Conservation (phyloP, 768 basidiomycete genomes). For the Mycena amicta region DNA sequence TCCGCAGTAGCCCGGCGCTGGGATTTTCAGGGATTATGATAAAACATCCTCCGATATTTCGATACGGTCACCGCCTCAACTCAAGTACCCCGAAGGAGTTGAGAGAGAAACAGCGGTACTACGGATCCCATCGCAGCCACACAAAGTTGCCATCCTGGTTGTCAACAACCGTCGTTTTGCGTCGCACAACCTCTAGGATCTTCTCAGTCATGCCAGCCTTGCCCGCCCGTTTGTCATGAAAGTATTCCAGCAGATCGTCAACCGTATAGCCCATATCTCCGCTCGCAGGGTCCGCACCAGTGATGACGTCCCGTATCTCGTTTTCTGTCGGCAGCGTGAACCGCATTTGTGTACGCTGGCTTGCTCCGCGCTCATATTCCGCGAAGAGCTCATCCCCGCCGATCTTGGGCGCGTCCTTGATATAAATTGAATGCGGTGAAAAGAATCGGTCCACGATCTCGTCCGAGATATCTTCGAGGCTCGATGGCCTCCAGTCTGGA, state of each 20-base stretch:
- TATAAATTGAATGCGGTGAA: conserved; percentile 49
- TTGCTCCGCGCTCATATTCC: conserved; percentile 5
- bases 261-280: conserved; percentile 62
- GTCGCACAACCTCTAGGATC: conserved; percentile 71
- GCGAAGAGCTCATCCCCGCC: conserved; percentile 1
- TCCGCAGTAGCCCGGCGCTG: conserved; percentile 10
- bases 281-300: conserved; percentile 61
- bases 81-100: conserved; percentile 2
- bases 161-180: conserved; percentile 64
- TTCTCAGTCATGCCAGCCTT: conserved; percentile 75
- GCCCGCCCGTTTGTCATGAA: conserved; percentile 47
- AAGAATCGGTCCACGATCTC: conserved; percentile 72
- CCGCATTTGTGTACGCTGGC: conserved; percentile 33
- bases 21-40: not conserved
- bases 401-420: conserved; percentile 42
- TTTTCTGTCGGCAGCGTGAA: conserved; percentile 77
- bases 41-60: no score
- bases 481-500: conserved; percentile 74
- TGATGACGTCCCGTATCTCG: conserved; percentile 68
- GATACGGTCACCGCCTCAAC: no score
- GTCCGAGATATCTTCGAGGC: conserved; percentile 59
- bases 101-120: not conserved
- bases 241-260: conserved; percentile 64
- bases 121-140: conserved; percentile 61
- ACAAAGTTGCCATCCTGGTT: conserved; percentile 61